Conservation (phyloP, 2,329 filamentous ascomycete species). For the Talaromyces sp. region DNA sequence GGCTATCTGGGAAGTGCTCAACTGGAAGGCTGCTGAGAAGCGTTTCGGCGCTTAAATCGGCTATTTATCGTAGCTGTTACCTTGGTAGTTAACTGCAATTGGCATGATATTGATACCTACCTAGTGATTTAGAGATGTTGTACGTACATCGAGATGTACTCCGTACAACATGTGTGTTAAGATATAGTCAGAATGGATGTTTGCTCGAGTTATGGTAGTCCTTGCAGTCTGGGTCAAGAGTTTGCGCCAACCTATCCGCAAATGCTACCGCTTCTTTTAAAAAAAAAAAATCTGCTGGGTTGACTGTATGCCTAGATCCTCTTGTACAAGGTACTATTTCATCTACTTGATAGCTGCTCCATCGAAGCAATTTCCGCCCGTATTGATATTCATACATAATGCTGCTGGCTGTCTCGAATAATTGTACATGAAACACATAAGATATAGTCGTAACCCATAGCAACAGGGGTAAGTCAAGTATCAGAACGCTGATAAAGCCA, state of each 20-base stretch:
- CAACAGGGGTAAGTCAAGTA: background rate
- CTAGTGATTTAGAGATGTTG: background rate
- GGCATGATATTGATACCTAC: background rate
- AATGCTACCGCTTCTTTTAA: too few relatives aligned
- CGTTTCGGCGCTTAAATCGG: conserved; percentile 49
- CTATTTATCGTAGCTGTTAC: too few relatives aligned
- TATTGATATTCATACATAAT: conserved; percentile 9
- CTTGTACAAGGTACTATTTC: too few relatives aligned
- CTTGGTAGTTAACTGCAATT: background rate
- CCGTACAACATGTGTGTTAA: too few relatives aligned
- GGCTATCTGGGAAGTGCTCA: conserved; percentile 90
- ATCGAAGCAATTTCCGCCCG: background rate
- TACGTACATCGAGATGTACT: background rate
- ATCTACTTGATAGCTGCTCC: too few relatives aligned
- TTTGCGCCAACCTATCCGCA: too few relatives aligned
- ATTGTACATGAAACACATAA: conserved; percentile 1
- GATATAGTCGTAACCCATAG: conserved; percentile 4
- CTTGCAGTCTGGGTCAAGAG: too few relatives aligned
- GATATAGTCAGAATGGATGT: too few relatives aligned
- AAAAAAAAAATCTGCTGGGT: too few relatives aligned
- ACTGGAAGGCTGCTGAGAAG: conserved; percentile 86
- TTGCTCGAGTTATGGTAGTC: too few relatives aligned
- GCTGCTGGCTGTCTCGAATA: background rate
- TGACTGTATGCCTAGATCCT: too few relatives aligned
- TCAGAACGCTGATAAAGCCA: background rate